Evolutionary conservation across 1,284 basidiomycete genomes (phyloP), one percentile per base, ranked within the genome.

Genomic region (Cronartium quercuum): DNA sequence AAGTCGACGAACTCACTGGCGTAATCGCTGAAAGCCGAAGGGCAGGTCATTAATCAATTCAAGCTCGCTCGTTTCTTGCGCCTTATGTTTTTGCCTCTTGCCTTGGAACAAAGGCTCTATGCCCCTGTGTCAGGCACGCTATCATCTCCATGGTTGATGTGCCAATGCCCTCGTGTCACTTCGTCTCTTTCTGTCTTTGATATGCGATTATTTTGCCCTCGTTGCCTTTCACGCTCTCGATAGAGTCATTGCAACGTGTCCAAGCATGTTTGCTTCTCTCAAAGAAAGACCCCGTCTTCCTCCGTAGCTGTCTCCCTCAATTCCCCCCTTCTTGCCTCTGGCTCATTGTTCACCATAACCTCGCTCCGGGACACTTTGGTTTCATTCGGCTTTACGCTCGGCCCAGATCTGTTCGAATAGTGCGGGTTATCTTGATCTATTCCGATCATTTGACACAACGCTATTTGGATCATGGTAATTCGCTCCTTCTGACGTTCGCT

Each of bases 1-100:
- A 97, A 88, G 84, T 96, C 82, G 94, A 97, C 84, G 94, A 97
- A 85, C 88, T 97, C 80, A 86, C 89, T 78, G 87, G 82, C 77
- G 88, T 96, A 83, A 95, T 97, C 85, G 91, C 92, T 86, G 91
- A 92, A 86, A 90, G 88, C 85, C 88, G 91, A 85, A 86, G 91
- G 84, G 76, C 65, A 12, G 70, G 47, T 35, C 70, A 73, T 57
- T 73, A 73, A 60, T 44, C 51, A 38, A 34, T 68, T 18, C 29
- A 71, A 51, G 29, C 47, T 21, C 41, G 37, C 44, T 35, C 29
- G 9, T 35, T 62, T 44, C 41, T 12, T 51, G 40, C 21, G 29
- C 42, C 55, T 35, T 44, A 18, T 66, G 21, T 55, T 47, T n/a
- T 35, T 47, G 42, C 35, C 35, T 9, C n/a, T 35, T n/a, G 24